A percentile compares a stretch with the other conserved stretches of the same genome.
Conservation (phyloP, 495 filamentous ascomycete genomes). For the Neurospora sublineolata region DNA sequence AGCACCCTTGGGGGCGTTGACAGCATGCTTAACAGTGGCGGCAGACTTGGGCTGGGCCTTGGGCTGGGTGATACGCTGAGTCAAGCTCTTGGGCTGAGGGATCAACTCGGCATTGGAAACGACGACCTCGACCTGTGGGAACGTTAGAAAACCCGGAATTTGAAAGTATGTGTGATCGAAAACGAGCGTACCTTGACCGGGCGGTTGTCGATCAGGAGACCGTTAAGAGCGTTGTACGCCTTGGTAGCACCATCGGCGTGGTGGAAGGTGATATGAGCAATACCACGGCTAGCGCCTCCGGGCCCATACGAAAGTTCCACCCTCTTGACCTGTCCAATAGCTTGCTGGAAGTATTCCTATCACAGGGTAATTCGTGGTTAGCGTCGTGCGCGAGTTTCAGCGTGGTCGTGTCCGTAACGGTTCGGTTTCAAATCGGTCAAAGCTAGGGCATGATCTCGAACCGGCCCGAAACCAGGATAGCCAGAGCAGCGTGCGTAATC, state of each 20-base stretch:
- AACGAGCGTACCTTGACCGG: conserved; percentile 67
- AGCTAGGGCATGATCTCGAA: not conserved
- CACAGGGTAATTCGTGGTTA: conserved; percentile 26
- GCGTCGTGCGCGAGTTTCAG: conserved; percentile 15
- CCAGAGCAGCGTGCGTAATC: conserved; percentile 24
- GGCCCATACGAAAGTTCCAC: conserved; percentile 85
- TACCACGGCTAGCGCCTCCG: conserved; percentile 79
- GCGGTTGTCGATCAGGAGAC: conserved; percentile 73
- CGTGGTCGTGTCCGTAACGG: not conserved
- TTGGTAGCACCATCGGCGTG: conserved; percentile 67
- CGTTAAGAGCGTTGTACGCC: conserved; percentile 72
- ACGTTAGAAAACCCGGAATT: not conserved
- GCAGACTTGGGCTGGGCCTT: conserved; percentile 80
- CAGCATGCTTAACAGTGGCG: conserved; percentile 51
- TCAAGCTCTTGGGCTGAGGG: conserved; percentile 60
- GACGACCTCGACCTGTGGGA: conserved; percentile 71
- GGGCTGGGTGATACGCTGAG: conserved; percentile 69
- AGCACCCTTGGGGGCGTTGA: conserved; percentile 22
- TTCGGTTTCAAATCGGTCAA: conserved; percentile 1
- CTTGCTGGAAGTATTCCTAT: conserved; percentile 93
- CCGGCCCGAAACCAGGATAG: conserved; percentile 16
- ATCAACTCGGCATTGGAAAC: conserved; percentile 60
- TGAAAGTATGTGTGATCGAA: not conserved
- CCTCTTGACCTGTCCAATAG: conserved; percentile 79
- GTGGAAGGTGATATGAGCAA: conserved; percentile 58